These are phyloP conservation scores for Penicillium samsonianum DNA, from an alignment of 495 filamentous ascomycete species.

Conservation along the genomic window DNA sequence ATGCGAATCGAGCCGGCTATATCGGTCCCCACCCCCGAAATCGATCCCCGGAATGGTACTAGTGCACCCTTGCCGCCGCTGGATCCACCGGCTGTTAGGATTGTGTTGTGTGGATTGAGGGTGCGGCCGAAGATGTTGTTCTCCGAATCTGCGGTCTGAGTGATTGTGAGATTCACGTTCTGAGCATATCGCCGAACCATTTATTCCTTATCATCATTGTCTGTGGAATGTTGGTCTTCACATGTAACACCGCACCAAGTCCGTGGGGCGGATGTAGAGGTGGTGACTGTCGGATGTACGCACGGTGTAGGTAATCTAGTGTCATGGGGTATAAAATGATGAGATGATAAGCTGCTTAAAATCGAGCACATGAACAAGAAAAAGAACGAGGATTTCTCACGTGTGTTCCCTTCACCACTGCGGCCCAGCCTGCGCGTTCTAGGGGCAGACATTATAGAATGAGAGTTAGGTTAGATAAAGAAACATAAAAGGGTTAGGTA, in stretches of 20 bases:
- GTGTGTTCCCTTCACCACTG: too few relatives aligned
- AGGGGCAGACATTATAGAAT: too few relatives aligned
- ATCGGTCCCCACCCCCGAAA: slow-evolving; percentile 63
- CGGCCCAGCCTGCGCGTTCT: too few relatives aligned
- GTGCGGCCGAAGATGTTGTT: slow-evolving; percentile 41
- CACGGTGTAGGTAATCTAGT: too few relatives aligned
- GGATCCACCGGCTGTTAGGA: slow-evolving; percentile 55
- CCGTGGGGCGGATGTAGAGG: too few relatives aligned
- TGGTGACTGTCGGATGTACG: too few relatives aligned
- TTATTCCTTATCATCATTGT: slow-evolving; percentile 35
- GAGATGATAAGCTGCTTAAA: too few relatives aligned
- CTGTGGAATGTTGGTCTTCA: slow-evolving; percentile 59
- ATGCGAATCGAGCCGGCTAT: slow-evolving; percentile 61
- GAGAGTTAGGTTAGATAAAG: not conserved
- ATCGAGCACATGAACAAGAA: too few relatives aligned
- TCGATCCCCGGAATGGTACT: slow-evolving; percentile 52
- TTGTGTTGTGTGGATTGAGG: slow-evolving; percentile 55
- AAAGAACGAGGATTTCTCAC: too few relatives aligned
- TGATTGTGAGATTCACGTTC: slow-evolving; percentile 5
- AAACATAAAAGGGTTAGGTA: not conserved
- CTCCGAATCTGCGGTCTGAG: slow-evolving; percentile 45
- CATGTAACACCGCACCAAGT: slow-evolving; percentile 52
- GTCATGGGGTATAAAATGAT: too few relatives aligned
- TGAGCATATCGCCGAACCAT: not conserved
- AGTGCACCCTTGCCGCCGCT: slow-evolving; percentile 64